These are phyloP conservation scores for Parmelia sp. DNA, from an alignment of 495 filamentous ascomycete species.

Conservation along the genomic window DNA sequence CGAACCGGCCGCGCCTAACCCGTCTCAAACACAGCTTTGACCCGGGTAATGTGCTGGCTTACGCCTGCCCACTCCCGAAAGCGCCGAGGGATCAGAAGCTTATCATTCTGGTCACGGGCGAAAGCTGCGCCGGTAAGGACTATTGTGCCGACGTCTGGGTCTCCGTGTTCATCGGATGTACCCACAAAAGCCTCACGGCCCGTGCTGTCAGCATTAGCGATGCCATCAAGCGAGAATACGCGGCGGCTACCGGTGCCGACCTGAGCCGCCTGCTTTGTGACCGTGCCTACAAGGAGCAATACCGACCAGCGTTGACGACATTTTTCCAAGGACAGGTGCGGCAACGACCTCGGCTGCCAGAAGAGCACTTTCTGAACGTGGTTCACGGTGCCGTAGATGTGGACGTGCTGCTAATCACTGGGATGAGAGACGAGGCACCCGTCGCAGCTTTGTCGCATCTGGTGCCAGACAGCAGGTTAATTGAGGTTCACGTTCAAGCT, in stretches of 20 bases:
- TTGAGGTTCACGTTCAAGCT: too few relatives aligned
- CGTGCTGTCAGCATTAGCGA: constrained; percentile 55
- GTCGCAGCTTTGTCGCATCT: constrained; percentile 50
- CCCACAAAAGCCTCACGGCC: constrained; percentile 34
- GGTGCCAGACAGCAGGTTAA: constrained; percentile 48
- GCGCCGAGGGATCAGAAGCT: constrained; percentile 40
- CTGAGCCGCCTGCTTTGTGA: constrained; percentile 43
- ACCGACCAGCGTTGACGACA: constrained; percentile 47
- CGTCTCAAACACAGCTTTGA: constrained; percentile 49
- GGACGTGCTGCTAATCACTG: constrained; percentile 57
- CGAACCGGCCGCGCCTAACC: constrained; percentile 45
- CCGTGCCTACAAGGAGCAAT: constrained; percentile 58
- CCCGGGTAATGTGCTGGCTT: constrained; percentile 47
- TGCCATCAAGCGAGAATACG: constrained; percentile 54
- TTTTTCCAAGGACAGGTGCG: too few relatives aligned
- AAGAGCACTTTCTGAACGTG: constrained; percentile 42
- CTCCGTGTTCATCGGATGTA: constrained; percentile 34
- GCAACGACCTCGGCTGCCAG: too few relatives aligned
- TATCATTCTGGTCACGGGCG: constrained; percentile 56
- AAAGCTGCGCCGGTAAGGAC: constrained; percentile 55
- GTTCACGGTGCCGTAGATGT: constrained; percentile 41
- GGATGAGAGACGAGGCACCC: constrained; percentile 59
- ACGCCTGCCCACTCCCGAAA: constrained; percentile 48
- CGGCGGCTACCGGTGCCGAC: constrained; percentile 45
- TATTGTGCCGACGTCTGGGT: constrained; percentile 53